A percentile compares a stretch with the other conserved stretches of the same genome.
Conservation (phyloP, 106 monocot species). For the Dendrobium catenatum region DNA sequence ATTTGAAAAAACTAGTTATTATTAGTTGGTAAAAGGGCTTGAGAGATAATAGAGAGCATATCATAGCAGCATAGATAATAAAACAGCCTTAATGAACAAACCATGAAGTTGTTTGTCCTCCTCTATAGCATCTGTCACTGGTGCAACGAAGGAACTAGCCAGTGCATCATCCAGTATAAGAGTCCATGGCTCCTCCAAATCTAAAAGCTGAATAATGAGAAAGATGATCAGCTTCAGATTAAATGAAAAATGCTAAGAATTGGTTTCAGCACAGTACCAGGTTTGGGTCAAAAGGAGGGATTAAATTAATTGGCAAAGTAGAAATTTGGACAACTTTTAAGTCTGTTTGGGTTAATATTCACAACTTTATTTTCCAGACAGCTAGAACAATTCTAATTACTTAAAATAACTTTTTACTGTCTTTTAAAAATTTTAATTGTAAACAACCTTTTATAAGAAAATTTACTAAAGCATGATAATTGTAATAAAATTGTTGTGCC, state of each 20-base stretch:
- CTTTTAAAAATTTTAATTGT: too few species aligned
- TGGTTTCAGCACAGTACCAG: not conserved
- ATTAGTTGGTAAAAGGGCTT: not conserved
- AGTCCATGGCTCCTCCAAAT: conserved; percentile 82
- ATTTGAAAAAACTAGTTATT: not conserved
- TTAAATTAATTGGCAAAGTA: too few species aligned
- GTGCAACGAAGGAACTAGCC: conserved; percentile 82
- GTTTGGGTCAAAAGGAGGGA: too few species aligned
- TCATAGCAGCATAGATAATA: too few species aligned
- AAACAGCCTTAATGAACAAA: conserved; percentile 19
- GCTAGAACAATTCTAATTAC: too few species aligned
- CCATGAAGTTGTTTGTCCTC: conserved; percentile 71
- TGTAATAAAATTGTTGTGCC: too few species aligned
- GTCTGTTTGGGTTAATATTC: too few species aligned
- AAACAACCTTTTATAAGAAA: too few species aligned
- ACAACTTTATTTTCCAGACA: too few species aligned
- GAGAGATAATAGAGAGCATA: not conserved
- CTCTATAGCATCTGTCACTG: conserved; percentile 55
- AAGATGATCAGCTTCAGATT: not conserved
- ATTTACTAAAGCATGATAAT: too few species aligned
- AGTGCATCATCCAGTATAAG: conserved; percentile 88
- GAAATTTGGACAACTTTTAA: too few species aligned
- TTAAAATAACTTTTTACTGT: too few species aligned
- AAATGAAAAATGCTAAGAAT: not conserved
- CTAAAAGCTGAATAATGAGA: conserved; percentile 42